Percentiles rank a stretch among this genome's conserved stretches.
Conservation (phyloP, 106 monocot species). For the Dioscorea dumetorum region DNA sequence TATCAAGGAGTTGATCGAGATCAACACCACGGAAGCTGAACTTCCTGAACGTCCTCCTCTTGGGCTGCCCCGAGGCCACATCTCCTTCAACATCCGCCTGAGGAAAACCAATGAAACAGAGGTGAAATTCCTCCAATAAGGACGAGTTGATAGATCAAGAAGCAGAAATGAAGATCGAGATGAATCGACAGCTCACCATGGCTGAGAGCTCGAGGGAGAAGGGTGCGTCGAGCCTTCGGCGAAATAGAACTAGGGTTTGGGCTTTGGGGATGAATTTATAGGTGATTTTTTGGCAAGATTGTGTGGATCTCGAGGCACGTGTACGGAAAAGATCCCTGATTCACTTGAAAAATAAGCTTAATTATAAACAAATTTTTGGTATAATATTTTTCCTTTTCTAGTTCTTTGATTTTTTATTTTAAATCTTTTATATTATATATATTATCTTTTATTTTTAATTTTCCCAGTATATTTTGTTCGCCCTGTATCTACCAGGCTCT, state of each 20-base stretch:
- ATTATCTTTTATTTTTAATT: too few species aligned
- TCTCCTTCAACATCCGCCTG: constrained; percentile 43
- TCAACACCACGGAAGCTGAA: constrained; percentile 71
- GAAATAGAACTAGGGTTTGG: neutral
- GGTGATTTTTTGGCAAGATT: too few species aligned
- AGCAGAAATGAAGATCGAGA: neutral
- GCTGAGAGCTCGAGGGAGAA: neutral
- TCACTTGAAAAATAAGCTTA: too few species aligned
- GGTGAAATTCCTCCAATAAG: neutral
- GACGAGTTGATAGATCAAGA: neutral
- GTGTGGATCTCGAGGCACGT: too few species aligned
- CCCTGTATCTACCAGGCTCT: too few species aligned
- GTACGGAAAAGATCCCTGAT: too few species aligned
- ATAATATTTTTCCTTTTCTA: too few species aligned
- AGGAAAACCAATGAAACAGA: neutral
- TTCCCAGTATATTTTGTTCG: too few species aligned
- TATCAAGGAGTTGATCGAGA: constrained; percentile 73
- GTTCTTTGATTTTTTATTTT: too few species aligned
- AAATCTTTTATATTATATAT: too few species aligned
- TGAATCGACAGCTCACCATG: neutral
- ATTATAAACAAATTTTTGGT: too few species aligned
- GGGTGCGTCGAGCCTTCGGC: neutral
- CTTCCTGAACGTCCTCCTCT: constrained; percentile 84
- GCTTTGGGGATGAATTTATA: too few species aligned
- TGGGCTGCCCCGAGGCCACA: constrained; percentile 39